phyloP scores from a whole-genome alignment of 345 rosid species.

The Camelina sativa region DNA sequence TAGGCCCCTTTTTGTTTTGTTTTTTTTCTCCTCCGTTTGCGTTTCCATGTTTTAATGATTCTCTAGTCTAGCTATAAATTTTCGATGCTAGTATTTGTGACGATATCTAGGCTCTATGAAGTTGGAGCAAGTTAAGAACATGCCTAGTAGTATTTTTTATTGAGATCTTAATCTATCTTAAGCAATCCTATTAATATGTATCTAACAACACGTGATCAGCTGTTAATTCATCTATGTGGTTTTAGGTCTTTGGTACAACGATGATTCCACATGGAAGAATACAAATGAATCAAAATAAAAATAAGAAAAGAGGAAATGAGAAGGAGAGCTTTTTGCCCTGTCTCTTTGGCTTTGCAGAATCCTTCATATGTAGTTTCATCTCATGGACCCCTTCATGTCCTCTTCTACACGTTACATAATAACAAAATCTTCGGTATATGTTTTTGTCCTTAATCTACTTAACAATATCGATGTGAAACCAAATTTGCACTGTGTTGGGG shows the following conservation, averaged over 20 bases:
- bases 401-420: constrained; percentile 32
- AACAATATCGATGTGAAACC: constrained; percentile 31
- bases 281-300: constrained; percentile 16
- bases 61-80: neutral
- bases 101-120: neutral
- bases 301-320: constrained; percentile 20
- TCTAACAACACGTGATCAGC: constrained; percentile 11
- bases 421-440: constrained; percentile 25
- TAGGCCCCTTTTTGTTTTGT: neutral
- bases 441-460: constrained; percentile 26
- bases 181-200: constrained; percentile 17
- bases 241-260: constrained; percentile 12
- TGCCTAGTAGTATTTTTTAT: constrained; percentile 1
- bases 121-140: constrained; percentile 28
- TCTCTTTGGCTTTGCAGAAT: constrained; percentile 38
- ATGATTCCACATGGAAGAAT: constrained; percentile 37
- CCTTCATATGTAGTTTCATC: constrained; percentile 30
- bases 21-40: neutral
- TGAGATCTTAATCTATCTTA: constrained; percentile 21
- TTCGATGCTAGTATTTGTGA: neutral
- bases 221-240: neutral
- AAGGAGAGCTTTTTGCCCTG: constrained; percentile 8
- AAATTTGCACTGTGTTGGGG: constrained; percentile 39
- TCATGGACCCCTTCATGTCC: constrained; percentile 41
- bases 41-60: neutral